These are phyloP conservation scores for Pestalotiopsis sp. DNA, from an alignment of 2,329 filamentous ascomycete genomes.

Conservation along the genomic window DNA sequence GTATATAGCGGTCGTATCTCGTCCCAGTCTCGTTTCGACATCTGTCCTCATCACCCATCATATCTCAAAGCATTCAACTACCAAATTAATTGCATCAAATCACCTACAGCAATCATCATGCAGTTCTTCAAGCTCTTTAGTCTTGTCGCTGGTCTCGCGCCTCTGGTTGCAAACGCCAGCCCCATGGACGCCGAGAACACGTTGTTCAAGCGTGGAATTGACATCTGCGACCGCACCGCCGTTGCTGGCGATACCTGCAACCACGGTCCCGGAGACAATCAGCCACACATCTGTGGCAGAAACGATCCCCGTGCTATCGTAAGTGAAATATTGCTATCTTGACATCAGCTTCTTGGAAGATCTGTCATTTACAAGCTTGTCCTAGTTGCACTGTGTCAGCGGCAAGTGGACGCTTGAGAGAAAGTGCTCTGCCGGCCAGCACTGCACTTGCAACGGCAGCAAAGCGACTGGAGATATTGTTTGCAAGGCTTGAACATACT, in stretches of 20 bases:
- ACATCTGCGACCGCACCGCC: background rate
- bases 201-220: background rate
- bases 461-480: background rate
- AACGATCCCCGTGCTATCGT: background rate
- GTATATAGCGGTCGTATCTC: background rate
- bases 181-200: background rate
- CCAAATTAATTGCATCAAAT: background rate
- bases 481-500: background rate
- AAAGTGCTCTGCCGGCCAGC: background rate
- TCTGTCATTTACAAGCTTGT: background rate
- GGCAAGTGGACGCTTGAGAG: background rate
- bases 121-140: background rate
- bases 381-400: background rate
- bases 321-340: no score
- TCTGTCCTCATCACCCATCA: background rate
- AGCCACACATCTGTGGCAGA: background rate
- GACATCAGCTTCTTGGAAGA: no score
- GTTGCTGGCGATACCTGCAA: background rate
- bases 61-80: background rate
- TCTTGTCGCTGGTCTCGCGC: background rate
- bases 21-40: background rate
- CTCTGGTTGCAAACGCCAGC: background rate
- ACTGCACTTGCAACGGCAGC: background rate
- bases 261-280: background rate
- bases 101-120: background rate